phyloP scores from a whole-genome alignment of 1,284 basidiomycete genomes.

The Malassezia slooffiae region DNA sequence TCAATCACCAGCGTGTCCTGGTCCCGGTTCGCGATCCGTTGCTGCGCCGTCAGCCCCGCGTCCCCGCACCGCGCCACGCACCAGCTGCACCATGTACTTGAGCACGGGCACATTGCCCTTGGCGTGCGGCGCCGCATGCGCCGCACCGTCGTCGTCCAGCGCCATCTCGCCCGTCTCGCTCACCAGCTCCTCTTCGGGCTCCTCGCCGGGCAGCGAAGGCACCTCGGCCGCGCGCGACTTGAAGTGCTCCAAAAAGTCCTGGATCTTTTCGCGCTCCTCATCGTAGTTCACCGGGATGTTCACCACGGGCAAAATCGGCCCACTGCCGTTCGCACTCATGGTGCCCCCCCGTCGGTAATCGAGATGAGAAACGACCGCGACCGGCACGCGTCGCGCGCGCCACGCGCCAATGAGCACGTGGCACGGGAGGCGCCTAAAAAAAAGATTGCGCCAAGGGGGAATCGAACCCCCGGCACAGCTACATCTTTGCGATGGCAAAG shows the following conservation, averaged over 20 bases:
- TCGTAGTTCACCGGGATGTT: slow-evolving; percentile 53
- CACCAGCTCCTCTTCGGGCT: slow-evolving; percentile 16
- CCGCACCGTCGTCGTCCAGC: slow-evolving; percentile 11
- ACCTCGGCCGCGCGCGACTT: slow-evolving; percentile 26
- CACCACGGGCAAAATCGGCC: slow-evolving; percentile 51
- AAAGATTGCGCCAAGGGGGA: slow-evolving; percentile 17
- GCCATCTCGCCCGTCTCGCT: slow-evolving; percentile 18
- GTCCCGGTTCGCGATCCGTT: slow-evolving; percentile 83
- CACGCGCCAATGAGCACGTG: background rate
- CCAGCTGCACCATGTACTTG: slow-evolving; percentile 84
- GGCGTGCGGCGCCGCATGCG: background rate
- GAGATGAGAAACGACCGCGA: background rate
- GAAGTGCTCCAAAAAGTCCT: slow-evolving; percentile 36
- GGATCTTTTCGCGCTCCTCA: slow-evolving; percentile 47
- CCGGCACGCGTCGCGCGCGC: background rate
- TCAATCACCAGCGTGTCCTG: slow-evolving; percentile 72
- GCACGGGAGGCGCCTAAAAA: slow-evolving; percentile 2
- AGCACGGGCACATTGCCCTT: slow-evolving; percentile 36
- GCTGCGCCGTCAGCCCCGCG: slow-evolving; percentile 50
- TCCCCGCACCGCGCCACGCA: slow-evolving; percentile 48
- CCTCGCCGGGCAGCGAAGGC: slow-evolving; percentile 10
- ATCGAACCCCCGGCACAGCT: slow-evolving; percentile 22
- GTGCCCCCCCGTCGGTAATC: slow-evolving; percentile 1
- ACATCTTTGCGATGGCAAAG: slow-evolving; percentile 15
- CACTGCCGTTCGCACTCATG: slow-evolving; percentile 10